Evolutionary conservation across 495 filamentous ascomycete species (phyloP), one percentile per base, ranked within the genome.

Genomic region (Cercophora sp.): DNA sequence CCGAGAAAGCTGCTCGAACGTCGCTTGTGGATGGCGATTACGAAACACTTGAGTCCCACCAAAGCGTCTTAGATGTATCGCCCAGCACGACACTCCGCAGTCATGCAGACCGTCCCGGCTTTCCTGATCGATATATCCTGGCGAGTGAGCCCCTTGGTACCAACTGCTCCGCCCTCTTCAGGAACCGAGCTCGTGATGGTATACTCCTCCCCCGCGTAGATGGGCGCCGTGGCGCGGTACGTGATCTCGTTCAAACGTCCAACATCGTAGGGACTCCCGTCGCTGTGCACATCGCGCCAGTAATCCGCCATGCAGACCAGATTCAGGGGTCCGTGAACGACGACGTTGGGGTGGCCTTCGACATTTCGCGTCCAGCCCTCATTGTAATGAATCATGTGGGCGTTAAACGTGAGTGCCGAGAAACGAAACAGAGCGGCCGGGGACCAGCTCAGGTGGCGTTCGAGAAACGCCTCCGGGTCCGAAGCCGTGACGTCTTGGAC

Each of bases 371-470:
- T 77, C 82, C 82, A 86, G 3, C 73, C 68, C 2, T 70, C 62
- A 29, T 82, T 83, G 61, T 85, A 87, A 60, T 88, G 85, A 34
- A 88, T 88, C 63, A 81, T 86, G 58, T 88, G 86, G 0, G 75
- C 80, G 53, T 88, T 88, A 64, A 85, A 87, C 2, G 85, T 88
- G 19, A 89, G 64, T 0, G 85, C 85, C 0, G 82, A 85, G 70
- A 88, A 89, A 3, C 85, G 77, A 63, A 88, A 87, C 6, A 88
- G 74, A 0, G 78, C 76, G 4, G 78, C 74, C 2, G 76, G 70
- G 0, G 82, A 81, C 62, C 79, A 81, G 11, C 61, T 54, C 37
- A 82, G 68, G 9, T 76, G 73, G 5, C 60, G 59, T 1, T 46
- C 19, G 0, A 57, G 49, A 29, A 52, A 48, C 2, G 11, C 56